A percentile compares a stretch with the other conserved stretches of the same genome.
Conservation (phyloP, 2,329 filamentous ascomycete species). For the Fusarium sp. region DNA sequence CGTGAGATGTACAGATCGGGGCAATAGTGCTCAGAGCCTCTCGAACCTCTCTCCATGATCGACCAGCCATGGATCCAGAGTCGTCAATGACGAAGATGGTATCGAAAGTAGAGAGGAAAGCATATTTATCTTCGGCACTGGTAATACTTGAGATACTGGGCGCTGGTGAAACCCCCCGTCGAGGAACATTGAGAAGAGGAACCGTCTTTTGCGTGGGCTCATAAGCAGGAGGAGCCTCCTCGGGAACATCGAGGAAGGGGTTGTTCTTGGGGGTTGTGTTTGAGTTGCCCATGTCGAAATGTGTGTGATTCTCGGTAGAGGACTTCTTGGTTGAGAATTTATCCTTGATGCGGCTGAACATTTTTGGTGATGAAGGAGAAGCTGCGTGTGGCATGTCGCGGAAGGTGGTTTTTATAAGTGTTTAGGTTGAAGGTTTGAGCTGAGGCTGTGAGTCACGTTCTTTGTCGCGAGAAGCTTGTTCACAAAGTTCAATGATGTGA, state of each 20-base stretch:
- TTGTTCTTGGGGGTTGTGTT: constrained; percentile 1
- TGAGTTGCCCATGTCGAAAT: constrained; percentile 13
- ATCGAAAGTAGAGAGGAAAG: constrained; percentile 83
- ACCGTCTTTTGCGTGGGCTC: constrained; percentile 16
- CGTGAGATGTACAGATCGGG: constrained; percentile 83
- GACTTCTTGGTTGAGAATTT: constrained; percentile 48
- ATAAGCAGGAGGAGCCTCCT: constrained; percentile 54
- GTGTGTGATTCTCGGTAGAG: background rate
- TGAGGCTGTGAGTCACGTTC: background rate
- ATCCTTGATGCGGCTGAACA: constrained; percentile 47
- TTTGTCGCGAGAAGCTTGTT: background rate
- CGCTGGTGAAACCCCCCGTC: constrained; percentile 26
- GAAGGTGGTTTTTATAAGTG: background rate
- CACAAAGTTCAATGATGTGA: background rate
- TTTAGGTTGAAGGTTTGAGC: background rate
- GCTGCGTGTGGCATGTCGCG: constrained; percentile 20
- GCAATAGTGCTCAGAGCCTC: constrained; percentile 78
- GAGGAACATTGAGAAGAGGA: constrained; percentile 23
- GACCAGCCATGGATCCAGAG: constrained; percentile 84
- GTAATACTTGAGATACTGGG: constrained; percentile 47
- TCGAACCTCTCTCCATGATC: constrained; percentile 80
- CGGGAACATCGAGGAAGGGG: constrained; percentile 11
- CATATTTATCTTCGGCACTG: constrained; percentile 73
- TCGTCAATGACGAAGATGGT: constrained; percentile 94
- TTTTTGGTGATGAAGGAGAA: constrained; percentile 25